Evolutionary conservation across 768 basidiomycete species (phyloP), one percentile per base, ranked within the genome.

Genomic region (Trametes villosa): DNA sequence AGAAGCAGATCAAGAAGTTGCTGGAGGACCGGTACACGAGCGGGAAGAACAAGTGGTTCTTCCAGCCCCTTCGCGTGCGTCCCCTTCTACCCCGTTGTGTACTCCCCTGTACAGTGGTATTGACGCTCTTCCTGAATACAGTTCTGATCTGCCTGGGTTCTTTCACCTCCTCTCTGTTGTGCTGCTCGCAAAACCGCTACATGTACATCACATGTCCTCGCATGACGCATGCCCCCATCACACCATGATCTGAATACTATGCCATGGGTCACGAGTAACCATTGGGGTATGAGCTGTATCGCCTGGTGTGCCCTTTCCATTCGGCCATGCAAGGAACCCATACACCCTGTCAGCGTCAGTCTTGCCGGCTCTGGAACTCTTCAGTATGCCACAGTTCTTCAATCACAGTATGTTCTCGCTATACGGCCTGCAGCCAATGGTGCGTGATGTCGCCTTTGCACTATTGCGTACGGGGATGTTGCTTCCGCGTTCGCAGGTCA

Each of bases 41-140:
- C 52, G 97, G 97, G 61, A 96, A 96, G 87, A 98, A 97, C 87
- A 88, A 88, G 77, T 98, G 96, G 96, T 98, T 96, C 86, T 96
- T 95, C 88, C 83, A 86, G 64, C 74, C 89, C 56, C 86, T 94
- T 66, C 86, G 87, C 74, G 92, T 94, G 66, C 61, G 81, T 75
- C 30, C 27, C 12, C 12, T 29, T 9, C 8, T 31, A 0, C 40
- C 2, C 30, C 22, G 2, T 44, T 29, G 7, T 22, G 22, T 12
- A 22, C 31, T 29, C 22, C 15, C 18, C 27, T 9, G n/a, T 42
- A 40, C 47, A 34, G 8, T 15, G 7, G 8, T 15, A 38, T 38
- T 64, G 38, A 64, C 50, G 4, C 24, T 0, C 22, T 22, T 4
- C 36, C 20, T 1, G 13, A 9, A 20, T 27, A 13, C 42, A 59